These are phyloP conservation scores for Boletus subcaerulescens DNA, from an alignment of 768 basidiomycete species.

Conservation along the genomic window DNA sequence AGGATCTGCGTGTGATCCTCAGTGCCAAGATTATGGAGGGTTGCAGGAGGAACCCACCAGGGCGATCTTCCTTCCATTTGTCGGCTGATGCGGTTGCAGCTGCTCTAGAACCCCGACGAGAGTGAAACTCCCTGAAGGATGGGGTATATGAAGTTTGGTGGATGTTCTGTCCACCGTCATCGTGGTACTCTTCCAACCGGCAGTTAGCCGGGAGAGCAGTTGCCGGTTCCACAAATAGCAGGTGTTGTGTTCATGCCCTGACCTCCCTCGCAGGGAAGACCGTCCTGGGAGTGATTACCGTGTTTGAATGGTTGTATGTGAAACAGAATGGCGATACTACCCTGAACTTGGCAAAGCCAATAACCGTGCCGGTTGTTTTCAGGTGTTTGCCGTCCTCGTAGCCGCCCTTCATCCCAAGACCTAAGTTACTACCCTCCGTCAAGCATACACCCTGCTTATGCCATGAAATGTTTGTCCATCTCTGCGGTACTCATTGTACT, in stretches of 20 bases:
- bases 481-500: constrained; percentile 1
- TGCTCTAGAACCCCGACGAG: constrained; percentile 66
- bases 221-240: constrained; percentile 24
- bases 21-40: constrained; percentile 6
- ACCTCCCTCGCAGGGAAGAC: neutral
- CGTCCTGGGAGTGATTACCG: neutral
- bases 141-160: constrained; percentile 53
- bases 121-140: constrained; percentile 41
- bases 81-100: constrained; percentile 45
- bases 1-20: constrained; percentile 52
- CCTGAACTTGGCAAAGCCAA: no score
- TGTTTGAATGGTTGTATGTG: neutral
- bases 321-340: neutral
- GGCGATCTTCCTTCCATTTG: constrained; percentile 58
- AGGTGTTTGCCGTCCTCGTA: neutral
- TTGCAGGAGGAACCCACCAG: constrained; percentile 44
- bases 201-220: neutral
- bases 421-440: no score
- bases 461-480: constrained; percentile 16
- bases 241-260: constrained; percentile 18
- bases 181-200: constrained; percentile 12
- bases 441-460: neutral
- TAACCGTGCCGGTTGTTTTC: neutral
- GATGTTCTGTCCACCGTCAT: constrained; percentile 32
- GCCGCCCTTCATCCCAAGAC: neutral